A percentile compares a stretch with the other conserved stretches of the same genome.
These are phyloP conservation scores for Cladosporium sp. DNA, from an alignment of 2,329 filamentous ascomycete species.

Conservation along the genomic window DNA sequence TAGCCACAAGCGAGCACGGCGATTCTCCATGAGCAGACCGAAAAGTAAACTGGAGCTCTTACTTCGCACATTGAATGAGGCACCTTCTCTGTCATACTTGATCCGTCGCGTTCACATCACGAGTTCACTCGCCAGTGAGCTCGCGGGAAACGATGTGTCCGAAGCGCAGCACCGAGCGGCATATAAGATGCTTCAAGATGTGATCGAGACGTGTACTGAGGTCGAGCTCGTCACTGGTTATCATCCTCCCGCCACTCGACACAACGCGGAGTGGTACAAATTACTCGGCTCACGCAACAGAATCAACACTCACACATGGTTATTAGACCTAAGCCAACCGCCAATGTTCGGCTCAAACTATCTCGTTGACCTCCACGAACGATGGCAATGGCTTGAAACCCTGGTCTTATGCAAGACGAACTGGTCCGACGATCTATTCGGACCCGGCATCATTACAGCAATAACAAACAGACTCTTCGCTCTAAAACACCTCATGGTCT, in stretches of 20 bases:
- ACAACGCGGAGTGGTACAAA: slow-evolving; percentile 29
- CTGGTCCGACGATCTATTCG: slow-evolving; percentile 36
- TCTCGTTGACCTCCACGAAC: slow-evolving; percentile 51
- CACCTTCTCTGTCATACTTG: slow-evolving; percentile 46
- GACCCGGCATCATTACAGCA: slow-evolving; percentile 52
- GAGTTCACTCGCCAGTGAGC: slow-evolving; percentile 41
- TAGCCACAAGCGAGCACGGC: slow-evolving; percentile 37
- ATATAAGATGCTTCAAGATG: slow-evolving; percentile 50
- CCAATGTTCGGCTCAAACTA: slow-evolving; percentile 48
- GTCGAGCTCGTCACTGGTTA: slow-evolving; percentile 53
- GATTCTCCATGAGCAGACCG: slow-evolving; percentile 28
- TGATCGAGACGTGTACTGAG: slow-evolving; percentile 57
- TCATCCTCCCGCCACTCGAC: slow-evolving; percentile 36
- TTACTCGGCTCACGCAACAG: slow-evolving; percentile 43
- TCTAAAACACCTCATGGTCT: slow-evolving; percentile 51
- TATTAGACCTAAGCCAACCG: slow-evolving; percentile 34
- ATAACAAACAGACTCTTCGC: slow-evolving; percentile 51
- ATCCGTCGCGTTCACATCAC: slow-evolving; percentile 53
- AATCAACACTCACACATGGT: slow-evolving; percentile 54
- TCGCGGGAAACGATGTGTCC: slow-evolving; percentile 28
- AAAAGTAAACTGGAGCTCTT: slow-evolving; percentile 52
- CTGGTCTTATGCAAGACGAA: slow-evolving; percentile 46
- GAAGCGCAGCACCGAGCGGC: slow-evolving; percentile 41
- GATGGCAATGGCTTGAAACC: slow-evolving; percentile 49
- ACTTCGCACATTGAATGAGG: slow-evolving; percentile 51